phyloP scores from a whole-genome alignment of 257 asterid genomes.

The Dorcoceras hygrometricum region DNA sequence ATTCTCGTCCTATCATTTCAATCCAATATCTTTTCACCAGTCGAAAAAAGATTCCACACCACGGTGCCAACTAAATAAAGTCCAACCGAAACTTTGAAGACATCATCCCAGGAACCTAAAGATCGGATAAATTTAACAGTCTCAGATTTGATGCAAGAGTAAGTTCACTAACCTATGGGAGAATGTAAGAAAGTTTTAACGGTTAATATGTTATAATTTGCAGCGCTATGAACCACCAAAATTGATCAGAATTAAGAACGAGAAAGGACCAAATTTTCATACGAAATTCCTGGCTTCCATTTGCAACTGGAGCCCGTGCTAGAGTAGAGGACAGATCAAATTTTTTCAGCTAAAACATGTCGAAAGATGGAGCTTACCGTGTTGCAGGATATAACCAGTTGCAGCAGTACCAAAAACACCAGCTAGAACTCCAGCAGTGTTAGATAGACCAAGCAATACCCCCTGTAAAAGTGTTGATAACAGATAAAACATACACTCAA shows the following conservation, averaged over 20 bases:
- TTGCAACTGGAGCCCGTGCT: background rate
- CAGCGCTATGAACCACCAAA: background rate
- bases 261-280: background rate
- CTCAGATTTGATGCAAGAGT: background rate
- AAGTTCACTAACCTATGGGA: background rate
- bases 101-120: conserved; percentile 82
- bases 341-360: background rate
- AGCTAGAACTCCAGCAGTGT: conserved; percentile 93
- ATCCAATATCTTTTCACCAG: conserved; percentile 81
- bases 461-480: conserved; percentile 45
- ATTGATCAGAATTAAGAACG: background rate
- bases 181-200: background rate
- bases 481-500: conserved; percentile 11
- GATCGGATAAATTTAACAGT: conserved; percentile 8
- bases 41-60: conserved; percentile 79
- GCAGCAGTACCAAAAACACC: conserved; percentile 92
- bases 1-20: conserved; percentile 14
- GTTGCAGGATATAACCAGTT: conserved; percentile 91
- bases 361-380: conserved; percentile 43
- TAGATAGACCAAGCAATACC: conserved; percentile 84
- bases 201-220: background rate
- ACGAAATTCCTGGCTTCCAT: background rate
- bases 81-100: conserved; percentile 74
- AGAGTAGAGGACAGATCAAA: background rate
- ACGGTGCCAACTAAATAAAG: conserved; percentile 77